phyloP scores from a whole-genome alignment of 192 early-diverging fungal genomes.

The Anaeromyces robustus region DNA sequence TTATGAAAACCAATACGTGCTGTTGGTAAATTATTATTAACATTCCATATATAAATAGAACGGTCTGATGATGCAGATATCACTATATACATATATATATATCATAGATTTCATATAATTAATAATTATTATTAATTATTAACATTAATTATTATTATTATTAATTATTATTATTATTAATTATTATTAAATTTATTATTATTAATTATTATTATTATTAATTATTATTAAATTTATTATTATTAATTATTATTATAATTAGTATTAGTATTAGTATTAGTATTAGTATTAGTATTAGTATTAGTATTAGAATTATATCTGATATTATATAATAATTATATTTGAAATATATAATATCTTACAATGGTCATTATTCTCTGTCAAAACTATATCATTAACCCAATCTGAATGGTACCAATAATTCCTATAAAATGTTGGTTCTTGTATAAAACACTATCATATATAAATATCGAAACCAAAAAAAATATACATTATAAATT shows the following conservation, averaged over 20 bases:
- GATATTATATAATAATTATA: no score
- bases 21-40: slow-evolving; percentile 16
- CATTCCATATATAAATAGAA: slow-evolving; percentile 57
- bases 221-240: not conserved
- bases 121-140: no score
- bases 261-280: no score
- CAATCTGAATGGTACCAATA: slow-evolving; percentile 83
- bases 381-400: slow-evolving; percentile 85
- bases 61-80: slow-evolving; percentile 84
- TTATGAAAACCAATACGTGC: slow-evolving; percentile 61
- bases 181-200: no score
- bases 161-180: no score
- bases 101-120: slow-evolving; percentile 6
- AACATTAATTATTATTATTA: no score
- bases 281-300: not conserved
- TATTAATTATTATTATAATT: not conserved
- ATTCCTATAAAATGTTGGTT: slow-evolving; percentile 40
- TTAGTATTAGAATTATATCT: not conserved
- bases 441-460: not conserved
- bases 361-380: slow-evolving; percentile 46
- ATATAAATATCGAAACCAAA: not conserved
- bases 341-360: slow-evolving; percentile 12
- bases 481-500: no score
- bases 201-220: slow-evolving; percentile 1
- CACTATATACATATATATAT: slow-evolving; percentile 26